Conservation (phyloP, 164 flowering plant species). For the Warburgia ugandensis region DNA sequence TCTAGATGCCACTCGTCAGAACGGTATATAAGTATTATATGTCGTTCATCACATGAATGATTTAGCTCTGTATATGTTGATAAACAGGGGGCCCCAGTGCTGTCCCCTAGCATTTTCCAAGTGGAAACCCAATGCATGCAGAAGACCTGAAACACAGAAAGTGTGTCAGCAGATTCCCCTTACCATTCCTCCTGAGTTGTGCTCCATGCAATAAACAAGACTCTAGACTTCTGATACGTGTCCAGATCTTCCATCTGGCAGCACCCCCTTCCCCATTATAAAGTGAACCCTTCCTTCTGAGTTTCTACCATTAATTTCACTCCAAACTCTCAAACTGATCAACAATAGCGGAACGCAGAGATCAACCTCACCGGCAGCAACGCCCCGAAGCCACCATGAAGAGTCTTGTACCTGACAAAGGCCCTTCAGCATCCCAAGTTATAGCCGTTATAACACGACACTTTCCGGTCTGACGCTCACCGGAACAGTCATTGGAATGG, state of each 20-base stretch:
- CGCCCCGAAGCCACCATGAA: conserved; percentile 6
- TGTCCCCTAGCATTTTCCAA: too few species aligned
- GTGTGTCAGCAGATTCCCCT: background rate
- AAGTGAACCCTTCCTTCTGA: background rate
- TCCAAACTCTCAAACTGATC: background rate
- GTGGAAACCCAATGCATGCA: too few species aligned
- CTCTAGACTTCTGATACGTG: background rate
- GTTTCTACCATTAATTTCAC: background rate
- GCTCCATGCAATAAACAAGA: conserved; percentile 1
- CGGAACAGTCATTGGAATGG: conserved; percentile 50
- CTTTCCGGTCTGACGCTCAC: conserved; percentile 53
- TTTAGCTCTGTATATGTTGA: too few species aligned
- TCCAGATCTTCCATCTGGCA: background rate
- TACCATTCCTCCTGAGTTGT: background rate
- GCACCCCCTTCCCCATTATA: background rate
- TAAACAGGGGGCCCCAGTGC: too few species aligned
- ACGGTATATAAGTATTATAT: too few species aligned
- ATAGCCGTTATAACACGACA: conserved; percentile 39
- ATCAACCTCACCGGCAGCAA: conserved; percentile 16
- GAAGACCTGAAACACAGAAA: background rate
- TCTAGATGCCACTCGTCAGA: too few species aligned
- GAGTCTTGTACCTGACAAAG: conserved; percentile 16
- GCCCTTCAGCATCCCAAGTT: conserved; percentile 39
- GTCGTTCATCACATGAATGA: too few species aligned
- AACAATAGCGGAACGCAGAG: conserved; percentile 14